These are phyloP conservation scores for Blastocladiella emersonii DNA, from an alignment of 371 early-diverging fungal species.

Conservation along the genomic window DNA sequence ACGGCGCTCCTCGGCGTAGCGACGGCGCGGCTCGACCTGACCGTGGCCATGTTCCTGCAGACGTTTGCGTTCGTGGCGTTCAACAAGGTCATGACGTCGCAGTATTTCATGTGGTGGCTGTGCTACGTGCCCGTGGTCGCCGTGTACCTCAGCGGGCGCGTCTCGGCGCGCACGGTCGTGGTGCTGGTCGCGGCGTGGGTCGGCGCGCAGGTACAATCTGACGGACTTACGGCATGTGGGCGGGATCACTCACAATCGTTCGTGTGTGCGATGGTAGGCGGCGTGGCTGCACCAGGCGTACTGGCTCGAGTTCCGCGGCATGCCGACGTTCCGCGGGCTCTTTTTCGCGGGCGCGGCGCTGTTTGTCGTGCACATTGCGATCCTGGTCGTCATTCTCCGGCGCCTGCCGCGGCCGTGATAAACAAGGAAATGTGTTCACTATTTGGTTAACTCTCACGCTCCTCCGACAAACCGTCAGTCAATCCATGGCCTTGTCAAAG, in stretches of 20 bases:
- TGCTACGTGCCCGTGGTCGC: constrained; percentile 76
- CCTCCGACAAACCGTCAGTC: too few relatives aligned
- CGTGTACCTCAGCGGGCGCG: constrained; percentile 37
- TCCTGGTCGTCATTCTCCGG: too few relatives aligned
- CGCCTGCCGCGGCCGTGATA: too few relatives aligned
- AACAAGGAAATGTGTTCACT: too few relatives aligned
- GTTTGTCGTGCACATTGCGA: constrained; percentile 51
- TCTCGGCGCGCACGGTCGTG: constrained; percentile 27
- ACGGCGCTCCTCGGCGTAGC: constrained; percentile 42
- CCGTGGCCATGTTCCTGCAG: constrained; percentile 76
- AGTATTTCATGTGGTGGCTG: constrained; percentile 98
- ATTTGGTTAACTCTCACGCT: too few relatives aligned
- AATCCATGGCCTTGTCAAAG: neutral
- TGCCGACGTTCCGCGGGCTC: constrained; percentile 58
- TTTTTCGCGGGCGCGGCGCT: constrained; percentile 59
- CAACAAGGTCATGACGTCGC: constrained; percentile 65
- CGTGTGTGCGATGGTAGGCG: constrained; percentile 30
- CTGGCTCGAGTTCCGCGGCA: constrained; percentile 67
- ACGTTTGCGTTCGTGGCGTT: constrained; percentile 90
- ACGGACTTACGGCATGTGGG: neutral
- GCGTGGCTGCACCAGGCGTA: constrained; percentile 74
- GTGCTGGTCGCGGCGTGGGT: constrained; percentile 52
- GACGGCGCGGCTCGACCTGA: constrained; percentile 58
- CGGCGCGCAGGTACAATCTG: neutral
- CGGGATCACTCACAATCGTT: neutral